Evolutionary conservation across 495 filamentous ascomycete genomes (phyloP), one percentile per base, ranked within the genome.

Genomic region (Hyaloscypha variabilis): DNA sequence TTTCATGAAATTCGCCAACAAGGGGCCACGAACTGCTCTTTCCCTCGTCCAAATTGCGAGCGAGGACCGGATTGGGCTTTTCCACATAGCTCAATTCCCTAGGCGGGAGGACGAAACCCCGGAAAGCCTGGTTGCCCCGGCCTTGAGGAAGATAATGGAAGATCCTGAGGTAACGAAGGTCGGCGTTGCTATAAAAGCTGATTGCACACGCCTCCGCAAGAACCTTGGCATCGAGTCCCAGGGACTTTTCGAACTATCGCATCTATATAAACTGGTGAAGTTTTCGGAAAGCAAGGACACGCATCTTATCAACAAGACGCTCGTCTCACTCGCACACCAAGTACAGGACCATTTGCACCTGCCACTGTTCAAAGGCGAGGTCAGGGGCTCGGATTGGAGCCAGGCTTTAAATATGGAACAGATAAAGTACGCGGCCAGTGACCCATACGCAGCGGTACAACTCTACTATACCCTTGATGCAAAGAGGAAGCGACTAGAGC

Each of bases 1-100:
- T n/a, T 76, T 83, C 21, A 75, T 66, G n/a, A 60, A 60, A 17
- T 57, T 23, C 17, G 73, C 69, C 56, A 68, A 65, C 60, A 72
- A 81, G 52, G 80, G 82, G 11, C 75, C 85, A 46, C 86, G 85
- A 64, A 78, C 79, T 49, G 92, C 94, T 65, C 82, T 94, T 3
- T 90, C 88, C 0, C 72, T 96, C 25, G 87, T 96, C 46, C 93
- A 97, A 74, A 64, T 97, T 23, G 93, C 93, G 8, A 91, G 87
- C 64, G 82, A 89, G 67, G 85, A 87, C 57, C 89, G 90, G n/a
- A 88, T 97, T 59, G 91, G 83, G 0, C 79, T 97, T 2, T 93
- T 96, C 70, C 93, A 97, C 65, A 74, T 96, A 49, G 88, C 91
- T 29, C 73, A 83, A 10, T 91, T 84, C 72, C 36, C 67, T 1